Evolutionary conservation across 2,329 filamentous ascomycete species (phyloP), one percentile per base, ranked within the genome.

Genomic region (Alternaria novae-zelandiae): DNA sequence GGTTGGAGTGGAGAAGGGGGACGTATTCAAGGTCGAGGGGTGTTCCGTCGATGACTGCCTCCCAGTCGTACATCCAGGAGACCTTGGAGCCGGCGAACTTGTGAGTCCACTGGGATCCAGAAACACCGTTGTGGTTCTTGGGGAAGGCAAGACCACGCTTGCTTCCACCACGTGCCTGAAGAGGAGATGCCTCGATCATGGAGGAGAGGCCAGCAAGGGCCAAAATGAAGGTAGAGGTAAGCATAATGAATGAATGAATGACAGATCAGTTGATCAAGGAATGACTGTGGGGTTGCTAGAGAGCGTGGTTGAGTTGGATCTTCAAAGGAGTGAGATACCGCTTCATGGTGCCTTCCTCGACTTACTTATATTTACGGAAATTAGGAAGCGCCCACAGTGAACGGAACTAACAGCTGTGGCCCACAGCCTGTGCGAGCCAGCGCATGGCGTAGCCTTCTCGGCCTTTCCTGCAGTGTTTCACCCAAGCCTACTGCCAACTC

Each of bases 11-110:
- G 9, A 79, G 71, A 45, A 78, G 90, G 63, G 91, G 91, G 43
- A 91, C 85, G 79, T 84, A 94, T 78, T 86, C 84, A 68, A 89
- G 73, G 25, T 76, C 63, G 57, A 82, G 78, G 30, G 81, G 80
- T 51, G 80, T 75, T 46, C 83, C 76, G 17, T 71, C 72, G 50
- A 85, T 84, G 57, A 71, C 68, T 10, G 71, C 74, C 58, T 82
- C 88, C 90, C 90, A 93, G 84, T 91, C 90, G 83, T 91, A 91
- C 55, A 82, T 85, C 90, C 90, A 92, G 23, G 79, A 78, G 72
- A 87, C 82, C 63, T 85, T 66, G 25, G 66, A 54, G 56, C 54
- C 59, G 15, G 65, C 50, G 61, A 77, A 75, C 25, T 65, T 47
- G 9, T 69, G 67, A 6, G 72, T 74, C 57, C 64, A 75, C 9